Base-by-base conservation (phyloP, 2,329 filamentous ascomycete genomes). In the Calonectria naviculata region DNA sequence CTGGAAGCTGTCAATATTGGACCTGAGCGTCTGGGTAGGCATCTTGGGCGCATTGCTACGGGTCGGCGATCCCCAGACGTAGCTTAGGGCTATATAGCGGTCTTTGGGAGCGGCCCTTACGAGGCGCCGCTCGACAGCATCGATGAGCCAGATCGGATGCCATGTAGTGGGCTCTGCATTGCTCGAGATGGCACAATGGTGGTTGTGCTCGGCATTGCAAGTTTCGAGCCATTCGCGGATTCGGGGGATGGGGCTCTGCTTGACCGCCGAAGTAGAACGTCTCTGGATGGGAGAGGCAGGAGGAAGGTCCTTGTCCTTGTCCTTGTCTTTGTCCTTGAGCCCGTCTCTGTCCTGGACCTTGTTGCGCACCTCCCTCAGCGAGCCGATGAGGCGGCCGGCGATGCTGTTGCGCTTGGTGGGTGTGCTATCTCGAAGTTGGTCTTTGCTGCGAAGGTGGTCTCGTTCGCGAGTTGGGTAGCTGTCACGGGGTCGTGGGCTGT, bases 41-140 rank as follows among this genome's bases (percentile, higher is more conserved):
- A 74, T 74, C 5, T 81, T 77, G 5, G 79, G 73, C 15, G 75
- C 71, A 17, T 76, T 77, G 29, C 73, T 76, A n/a, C 79, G 80
- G 31, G 68, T 73, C 5, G 75, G 74, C 4, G 78, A 73, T 9
- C 83, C 84, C 80, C 84, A 85, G 38, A 87, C 84, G 72, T 87
- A 87, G 78, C 85, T 87, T 28, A 87, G 79, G n/a, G 85, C 83
- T 5, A 85, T 74, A 61, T 87, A 87, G 38, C 83, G 78, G 56
- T 86, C 84, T 12, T 77, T 76, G 3, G 82, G 80, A n/a, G 81
- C 80, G 17, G 84, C 79, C 19, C 79, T 80, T 7, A 86, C 84
- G 26, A 86, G 77, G 54, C 82, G 77, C 8, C 81, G 79, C 49
- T 85, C 82, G 36, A 83, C 80, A 15, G 81, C 81, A 70, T 86